These are phyloP conservation scores for Stropharia rugosoannulata DNA, from an alignment of 768 basidiomycete genomes.

Conservation along the genomic window DNA sequence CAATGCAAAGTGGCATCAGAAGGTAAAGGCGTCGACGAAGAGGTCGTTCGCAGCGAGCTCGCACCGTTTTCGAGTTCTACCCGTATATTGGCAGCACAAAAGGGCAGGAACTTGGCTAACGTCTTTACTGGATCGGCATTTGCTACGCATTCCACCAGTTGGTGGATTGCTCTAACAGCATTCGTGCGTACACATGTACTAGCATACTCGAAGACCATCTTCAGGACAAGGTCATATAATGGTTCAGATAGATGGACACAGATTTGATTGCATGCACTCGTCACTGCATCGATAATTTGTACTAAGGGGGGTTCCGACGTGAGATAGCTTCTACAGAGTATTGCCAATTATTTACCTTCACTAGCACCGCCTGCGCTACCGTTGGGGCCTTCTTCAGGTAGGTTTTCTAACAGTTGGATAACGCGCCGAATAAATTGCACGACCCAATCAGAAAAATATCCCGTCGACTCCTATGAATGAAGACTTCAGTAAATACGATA, in stretches of 20 bases:
- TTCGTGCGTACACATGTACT: slow-evolving; percentile 81
- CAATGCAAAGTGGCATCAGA: slow-evolving; percentile 88
- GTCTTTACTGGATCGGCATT: slow-evolving; percentile 79
- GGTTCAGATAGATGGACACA: slow-evolving; percentile 73
- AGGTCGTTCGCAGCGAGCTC: slow-evolving; percentile 70
- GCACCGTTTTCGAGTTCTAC: slow-evolving; percentile 85
- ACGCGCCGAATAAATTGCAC: slow-evolving; percentile 78
- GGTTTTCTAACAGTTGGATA: slow-evolving; percentile 77
- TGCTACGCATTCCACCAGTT: slow-evolving; percentile 82
- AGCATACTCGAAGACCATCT: slow-evolving; percentile 82
- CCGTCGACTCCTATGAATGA: slow-evolving; percentile 54
- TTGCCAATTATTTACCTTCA: slow-evolving; percentile 45
- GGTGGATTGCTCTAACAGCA: slow-evolving; percentile 83
- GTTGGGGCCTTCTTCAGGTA: slow-evolving; percentile 78
- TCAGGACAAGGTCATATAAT: slow-evolving; percentile 77
- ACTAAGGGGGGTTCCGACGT: slow-evolving; percentile 35
- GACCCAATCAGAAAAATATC: slow-evolving; percentile 80
- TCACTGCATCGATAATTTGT: slow-evolving; percentile 75
- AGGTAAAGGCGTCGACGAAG: slow-evolving; percentile 63
- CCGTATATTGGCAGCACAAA: slow-evolving; percentile 68
- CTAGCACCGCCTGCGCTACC: slow-evolving; percentile 61
- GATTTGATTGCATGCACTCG: slow-evolving; percentile 73
- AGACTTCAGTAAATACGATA: neutral
- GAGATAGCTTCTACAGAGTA: neutral
- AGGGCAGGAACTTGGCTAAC: slow-evolving; percentile 73